Conservation (phyloP, 108 stramenopile species). For the Cyclotella distinguenda region DNA sequence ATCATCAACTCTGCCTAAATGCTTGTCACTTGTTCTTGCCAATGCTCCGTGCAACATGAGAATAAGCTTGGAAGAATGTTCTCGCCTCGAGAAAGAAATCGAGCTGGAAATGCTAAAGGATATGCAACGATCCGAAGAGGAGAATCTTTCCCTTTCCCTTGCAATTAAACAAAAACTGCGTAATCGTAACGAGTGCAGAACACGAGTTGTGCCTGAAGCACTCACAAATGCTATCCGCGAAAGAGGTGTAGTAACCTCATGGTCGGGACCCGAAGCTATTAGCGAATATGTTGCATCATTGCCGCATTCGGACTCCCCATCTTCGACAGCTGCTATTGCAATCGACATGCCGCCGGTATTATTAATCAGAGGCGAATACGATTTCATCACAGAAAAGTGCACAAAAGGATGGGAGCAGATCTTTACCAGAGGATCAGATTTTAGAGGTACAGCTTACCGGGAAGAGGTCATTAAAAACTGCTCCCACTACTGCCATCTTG, state of each 20-base stretch:
- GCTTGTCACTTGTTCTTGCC: slow-evolving; percentile 35
- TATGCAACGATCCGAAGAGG: neutral
- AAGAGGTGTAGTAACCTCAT: slow-evolving; percentile 29
- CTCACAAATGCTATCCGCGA: slow-evolving; percentile 31
- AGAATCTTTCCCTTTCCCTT: slow-evolving; percentile 1
- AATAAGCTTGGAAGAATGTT: slow-evolving; percentile 34
- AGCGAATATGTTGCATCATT: slow-evolving; percentile 34
- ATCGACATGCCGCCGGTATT: slow-evolving; percentile 40
- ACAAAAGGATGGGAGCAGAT: slow-evolving; percentile 44
- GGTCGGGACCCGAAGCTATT: slow-evolving; percentile 34
- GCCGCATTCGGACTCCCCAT: neutral
- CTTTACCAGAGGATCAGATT: neutral
- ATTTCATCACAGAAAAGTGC: slow-evolving; percentile 48
- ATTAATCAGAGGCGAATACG: slow-evolving; percentile 40
- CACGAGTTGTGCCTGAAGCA: slow-evolving; percentile 23
- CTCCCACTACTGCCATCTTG: slow-evolving; percentile 50
- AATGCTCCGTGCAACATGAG: slow-evolving; percentile 43
- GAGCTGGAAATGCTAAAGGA: slow-evolving; percentile 21
- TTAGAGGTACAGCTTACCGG: slow-evolving; percentile 21
- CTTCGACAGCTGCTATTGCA: too few relatives aligned
- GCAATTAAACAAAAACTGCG: slow-evolving; percentile 24
- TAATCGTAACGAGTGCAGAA: slow-evolving; percentile 38
- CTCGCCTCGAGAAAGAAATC: slow-evolving; percentile 27
- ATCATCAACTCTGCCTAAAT: slow-evolving; percentile 4
- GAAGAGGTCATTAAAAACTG: slow-evolving; percentile 43